Evolutionary conservation across 257 asterid genomes (phyloP).

Genomic region (Fraxinus anomala): DNA sequence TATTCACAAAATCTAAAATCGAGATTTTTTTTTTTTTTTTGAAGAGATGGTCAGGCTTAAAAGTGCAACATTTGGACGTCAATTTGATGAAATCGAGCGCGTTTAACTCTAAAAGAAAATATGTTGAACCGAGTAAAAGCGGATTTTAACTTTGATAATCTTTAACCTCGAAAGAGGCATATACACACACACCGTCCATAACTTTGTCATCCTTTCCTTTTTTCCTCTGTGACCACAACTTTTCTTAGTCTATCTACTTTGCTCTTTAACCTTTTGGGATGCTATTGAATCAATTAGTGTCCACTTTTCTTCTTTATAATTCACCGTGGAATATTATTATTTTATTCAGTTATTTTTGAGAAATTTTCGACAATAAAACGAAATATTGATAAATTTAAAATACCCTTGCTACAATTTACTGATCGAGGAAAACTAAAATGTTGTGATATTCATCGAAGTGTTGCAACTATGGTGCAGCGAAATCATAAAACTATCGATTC

Average conservation of each 20-base stretch:
- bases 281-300: neutral
- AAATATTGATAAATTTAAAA: no score
- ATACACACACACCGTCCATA: neutral
- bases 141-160: no score
- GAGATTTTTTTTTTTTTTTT: neutral
- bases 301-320: neutral
- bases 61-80: no score
- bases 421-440: no score
- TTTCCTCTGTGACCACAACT: neutral
- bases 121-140: no score
- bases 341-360: no score
- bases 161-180: neutral
- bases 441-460: no score
- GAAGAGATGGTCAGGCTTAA: neutral
- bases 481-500: no score
- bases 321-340: neutral
- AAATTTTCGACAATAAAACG: no score
- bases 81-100: neutral
- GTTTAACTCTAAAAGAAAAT: neutral
- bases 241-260: neutral
- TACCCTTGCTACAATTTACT: no score
- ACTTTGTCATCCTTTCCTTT: neutral
- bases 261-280: conserved; percentile 7
- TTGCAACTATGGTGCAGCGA: no score
- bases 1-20: neutral